Percentiles rank a stretch among this genome's conserved stretches.
These are phyloP conservation scores for Leccinum colubrinum DNA, from an alignment of 1,284 basidiomycete species.

Conservation along the genomic window DNA sequence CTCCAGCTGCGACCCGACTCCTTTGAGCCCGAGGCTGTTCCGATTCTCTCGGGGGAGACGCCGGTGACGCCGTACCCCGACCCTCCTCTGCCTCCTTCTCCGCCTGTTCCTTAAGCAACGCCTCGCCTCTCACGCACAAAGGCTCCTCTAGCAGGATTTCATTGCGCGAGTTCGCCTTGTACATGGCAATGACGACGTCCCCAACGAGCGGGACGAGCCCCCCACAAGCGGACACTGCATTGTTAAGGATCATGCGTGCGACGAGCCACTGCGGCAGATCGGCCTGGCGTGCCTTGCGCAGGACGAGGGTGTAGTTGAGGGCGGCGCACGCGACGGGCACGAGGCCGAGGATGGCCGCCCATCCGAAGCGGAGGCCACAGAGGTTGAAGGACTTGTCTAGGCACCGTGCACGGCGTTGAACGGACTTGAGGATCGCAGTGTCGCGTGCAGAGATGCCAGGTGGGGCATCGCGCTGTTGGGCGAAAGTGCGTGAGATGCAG, in stretches of 20 bases:
- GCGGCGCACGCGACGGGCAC: constrained; percentile 63
- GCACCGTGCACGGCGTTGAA: constrained; percentile 81
- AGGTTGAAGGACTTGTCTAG: constrained; percentile 90
- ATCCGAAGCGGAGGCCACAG: constrained; percentile 86
- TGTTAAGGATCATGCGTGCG: constrained; percentile 78
- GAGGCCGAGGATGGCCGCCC: constrained; percentile 81
- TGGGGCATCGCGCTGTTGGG: constrained; percentile 62
- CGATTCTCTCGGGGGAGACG: constrained; percentile 33
- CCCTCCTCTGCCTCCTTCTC: constrained; percentile 26
- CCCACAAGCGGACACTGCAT: constrained; percentile 66
- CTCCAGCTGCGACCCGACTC: constrained; percentile 2
- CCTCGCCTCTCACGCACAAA: constrained; percentile 64
- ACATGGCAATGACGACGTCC: constrained; percentile 72
- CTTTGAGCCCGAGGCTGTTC: constrained; percentile 34
- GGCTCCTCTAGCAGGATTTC: constrained; percentile 75
- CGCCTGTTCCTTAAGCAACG: constrained; percentile 51
- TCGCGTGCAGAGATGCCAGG: constrained; percentile 80
- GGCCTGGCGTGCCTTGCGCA: constrained; percentile 74
- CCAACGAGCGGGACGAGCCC: constrained; percentile 82
- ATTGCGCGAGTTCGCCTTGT: constrained; percentile 91
- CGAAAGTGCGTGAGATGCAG: not conserved
- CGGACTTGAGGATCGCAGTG: constrained; percentile 70
- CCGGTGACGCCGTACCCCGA: not conserved
- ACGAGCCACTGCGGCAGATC: constrained; percentile 69
- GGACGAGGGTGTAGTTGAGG: constrained; percentile 78